Evolutionary conservation across 139 green algal species (phyloP), one percentile per base, ranked within the genome.

Genomic region (Cymbomonas tetramitiformis): DNA sequence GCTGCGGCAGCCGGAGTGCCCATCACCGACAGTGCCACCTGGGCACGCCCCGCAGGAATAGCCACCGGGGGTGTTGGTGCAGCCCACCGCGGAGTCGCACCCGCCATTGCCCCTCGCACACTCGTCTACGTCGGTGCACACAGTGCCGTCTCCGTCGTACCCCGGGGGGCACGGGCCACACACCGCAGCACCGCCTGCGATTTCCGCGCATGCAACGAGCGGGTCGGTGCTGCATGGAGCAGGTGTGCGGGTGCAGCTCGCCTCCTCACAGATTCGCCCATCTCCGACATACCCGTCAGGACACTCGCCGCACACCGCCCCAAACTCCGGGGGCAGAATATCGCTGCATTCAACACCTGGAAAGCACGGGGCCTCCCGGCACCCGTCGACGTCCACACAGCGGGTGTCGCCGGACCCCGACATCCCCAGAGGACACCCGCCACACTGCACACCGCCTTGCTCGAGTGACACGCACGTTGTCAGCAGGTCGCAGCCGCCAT

Each of bases 41-140:
- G 51, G 51, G 51, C 51, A 58, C 18, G 51, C 28, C 31, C 51
- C 26, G 32, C 51, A 58, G 4, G 51, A 47, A 10, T 28, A 15
- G 9, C 10, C 48, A 9, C 48, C 48, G 5, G 28, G 4, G 28
- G 8, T 58, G 51, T 58, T 58, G 5, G 51, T 47, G 51, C 51
- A 58, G 10, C 19, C 46, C 18, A 21, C 28, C 29, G 46, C 31
- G 25, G 28, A 10, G 21, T 58, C 51, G 30, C 51, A 58, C 25
- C 48, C 19, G 8, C 29, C 29, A 21, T 58, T 58, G 4, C 5
- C 15, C 30, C n/a, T 58, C n/a, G 4, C 21, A 33, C 51, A 58
- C 32, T 47, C 29, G 30, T 58, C 15, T 4, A 24, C 9, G 29
- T 58, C 51, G 4, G 28, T 21, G 28, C 51, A 58, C 4, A 23